Percentiles rank a stretch among this genome's conserved stretches.
Evolutionary conservation across 495 filamentous ascomycete genomes (phyloP).

Genomic region (Aspergillus egyptiacus): DNA sequence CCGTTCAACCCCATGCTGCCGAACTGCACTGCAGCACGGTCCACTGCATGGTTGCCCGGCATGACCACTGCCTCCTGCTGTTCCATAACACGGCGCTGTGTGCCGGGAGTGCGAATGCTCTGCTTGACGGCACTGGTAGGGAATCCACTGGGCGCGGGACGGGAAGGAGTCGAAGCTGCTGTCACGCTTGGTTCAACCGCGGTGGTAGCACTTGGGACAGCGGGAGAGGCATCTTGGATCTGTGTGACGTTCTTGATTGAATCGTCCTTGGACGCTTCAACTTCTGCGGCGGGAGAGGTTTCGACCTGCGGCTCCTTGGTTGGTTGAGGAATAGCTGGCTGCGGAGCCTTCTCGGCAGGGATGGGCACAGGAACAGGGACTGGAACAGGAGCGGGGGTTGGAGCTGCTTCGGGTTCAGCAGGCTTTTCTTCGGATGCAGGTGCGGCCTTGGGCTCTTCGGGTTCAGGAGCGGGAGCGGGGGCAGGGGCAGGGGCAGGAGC

Average conservation of each 20-base stretch:
- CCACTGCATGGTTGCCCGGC: slow-evolving; percentile 96
- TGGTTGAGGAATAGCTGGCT: slow-evolving; percentile 21
- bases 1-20: slow-evolving; percentile 91
- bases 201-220: slow-evolving; percentile 70
- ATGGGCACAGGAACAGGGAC: slow-evolving; percentile 24
- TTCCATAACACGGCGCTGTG: slow-evolving; percentile 77
- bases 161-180: slow-evolving; percentile 52
- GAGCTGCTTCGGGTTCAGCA: slow-evolving; percentile 11
- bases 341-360: slow-evolving; percentile 23
- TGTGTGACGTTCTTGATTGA: slow-evolving; percentile 89
- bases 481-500: slow-evolving; percentile 28
- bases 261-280: slow-evolving; percentile 70
- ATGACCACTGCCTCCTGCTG: slow-evolving; percentile 97
- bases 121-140: slow-evolving; percentile 74
- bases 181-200: slow-evolving; percentile 53
- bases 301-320: slow-evolving; percentile 24
- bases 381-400: slow-evolving; percentile 14
- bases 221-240: slow-evolving; percentile 70
- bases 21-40: slow-evolving; percentile 92
- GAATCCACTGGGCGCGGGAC: slow-evolving; percentile 60
- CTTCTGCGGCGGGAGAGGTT: slow-evolving; percentile 47
- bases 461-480: slow-evolving; percentile 21
- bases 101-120: slow-evolving; percentile 64
- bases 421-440: slow-evolving; percentile 31
- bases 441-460: slow-evolving; percentile 65